Evolutionary conservation across 2,329 filamentous ascomycete species (phyloP), one percentile per base, ranked within the genome.

Genomic region (Pyrenophora teres): DNA sequence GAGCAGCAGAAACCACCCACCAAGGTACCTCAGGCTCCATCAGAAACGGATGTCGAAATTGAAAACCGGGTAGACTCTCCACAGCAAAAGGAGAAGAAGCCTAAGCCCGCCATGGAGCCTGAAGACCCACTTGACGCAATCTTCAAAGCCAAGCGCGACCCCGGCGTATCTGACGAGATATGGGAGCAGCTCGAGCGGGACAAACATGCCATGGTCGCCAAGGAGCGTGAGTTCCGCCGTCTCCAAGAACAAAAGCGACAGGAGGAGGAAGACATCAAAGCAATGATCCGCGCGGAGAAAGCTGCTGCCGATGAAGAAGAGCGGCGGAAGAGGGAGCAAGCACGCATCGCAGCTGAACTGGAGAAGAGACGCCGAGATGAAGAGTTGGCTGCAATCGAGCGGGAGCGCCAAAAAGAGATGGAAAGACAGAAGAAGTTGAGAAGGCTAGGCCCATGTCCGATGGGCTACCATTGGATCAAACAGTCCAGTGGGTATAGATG

Each of bases 401-500:
- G 74, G 12, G 65, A 64, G 2, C 68, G 73, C 2, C 67, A 76
- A 57, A 72, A 78, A 54, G 76, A 76, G 49, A 59, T 38, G 49
- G 64, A 74, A 54, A 69, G 60, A 9, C 78, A 81, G 70, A 57
- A 63, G 32, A 85, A 80, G 60, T 65, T 90, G 57, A 70, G 64
- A 56, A 27, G 59, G 1, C 76, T 83, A 74, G 87, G 87, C 0
- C 42, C 70, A 0, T 92, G 87, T 67, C 75, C 77, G 0, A 32
- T 46, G n/a, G 87, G 87, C 0, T 90, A 40, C 63, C 46, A 50
- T 0, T 91, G 87, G 87, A 83, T 87, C 25, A 83, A 81, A 59
- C 80, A 86, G 62, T 38, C 2, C 1, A 64, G 61, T 1, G 87
- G 87, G 0, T 90, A 84, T 68, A 70, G 85, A 4, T 90, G 87